Base-by-base conservation (phyloP, 495 filamentous ascomycete species). In the Pseudoneurospora amorphoporcata region DNA sequence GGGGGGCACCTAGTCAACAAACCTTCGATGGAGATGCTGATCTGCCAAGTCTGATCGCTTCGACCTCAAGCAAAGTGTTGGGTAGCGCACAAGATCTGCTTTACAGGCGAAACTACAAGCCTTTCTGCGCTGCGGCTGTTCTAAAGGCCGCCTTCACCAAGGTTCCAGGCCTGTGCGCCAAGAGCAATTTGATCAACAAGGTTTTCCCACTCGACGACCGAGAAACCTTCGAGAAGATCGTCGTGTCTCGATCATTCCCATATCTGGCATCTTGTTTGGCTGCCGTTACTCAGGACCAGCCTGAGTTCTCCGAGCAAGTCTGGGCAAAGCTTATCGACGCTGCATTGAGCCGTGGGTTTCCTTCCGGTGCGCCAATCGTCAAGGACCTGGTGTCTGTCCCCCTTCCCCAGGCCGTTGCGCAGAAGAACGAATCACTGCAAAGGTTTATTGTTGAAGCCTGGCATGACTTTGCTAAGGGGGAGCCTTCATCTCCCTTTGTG, bases 121-220 rank as follows among this genome's bases (percentile, higher is more conserved):
- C 93, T 0, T 97, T 92, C 75, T 92, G 91, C 16, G 91, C 91
- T 16, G 92, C 94, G 23, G 87, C 87, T 6, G 84, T 89, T 4
- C 77, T 95, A 4, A 78, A 82, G 69, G 82, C 83, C 0, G 84
- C 82, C 12, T 78, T 84, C 35, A 76, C 79, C 37, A 75, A 79
- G 23, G 78, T 77, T 8, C 80, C 69, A 70, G 75, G 12, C 43
- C 73, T 71, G 53, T 84, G 35, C 78, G 29, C 69, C 7, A 58
- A 74, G 8, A 65, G 69, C 8, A 23, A 73, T 8, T 37, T 78
- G 8, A 29, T 76, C 4, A 58, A 68, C 0, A 68, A 68, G 3
- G 70, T 82, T 0, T 77, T 81, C 58, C 77, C 79, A 1, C 4
- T 73, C 4, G 69, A 71, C 0, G 39, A 76, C 1, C 1, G 70